phyloP scores from a whole-genome alignment of 148 eudicot genomes.

The Persicaria maculosa region DNA sequence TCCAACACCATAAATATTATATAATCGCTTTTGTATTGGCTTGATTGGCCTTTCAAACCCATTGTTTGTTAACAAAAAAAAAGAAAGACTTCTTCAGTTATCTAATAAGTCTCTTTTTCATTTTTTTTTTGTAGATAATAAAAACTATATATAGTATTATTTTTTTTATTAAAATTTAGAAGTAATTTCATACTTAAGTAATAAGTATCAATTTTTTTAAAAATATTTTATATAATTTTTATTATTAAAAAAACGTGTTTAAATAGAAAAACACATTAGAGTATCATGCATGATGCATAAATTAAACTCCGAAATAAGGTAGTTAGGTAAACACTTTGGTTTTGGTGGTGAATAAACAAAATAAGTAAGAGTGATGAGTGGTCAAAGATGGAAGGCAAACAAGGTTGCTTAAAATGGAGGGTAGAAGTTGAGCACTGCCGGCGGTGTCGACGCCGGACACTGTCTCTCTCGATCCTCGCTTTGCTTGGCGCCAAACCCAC shows the following conservation, averaged over 20 bases:
- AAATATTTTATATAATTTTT: too few species aligned
- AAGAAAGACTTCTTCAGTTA: too few species aligned
- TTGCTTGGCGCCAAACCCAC: not conserved
- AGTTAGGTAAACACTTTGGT: not conserved
- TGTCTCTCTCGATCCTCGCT: not conserved
- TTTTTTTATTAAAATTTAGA: too few species aligned
- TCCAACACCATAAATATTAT: too few species aligned
- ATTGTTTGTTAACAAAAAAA: too few species aligned
- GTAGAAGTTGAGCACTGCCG: not conserved
- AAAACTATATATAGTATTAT: too few species aligned
- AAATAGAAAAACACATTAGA: too few species aligned
- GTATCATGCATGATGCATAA: not conserved
- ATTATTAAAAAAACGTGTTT: too few species aligned
- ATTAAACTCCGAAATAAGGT: not conserved
- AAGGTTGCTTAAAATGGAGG: constrained; percentile 11
- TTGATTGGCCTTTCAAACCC: not conserved
- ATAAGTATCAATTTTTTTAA: not conserved
- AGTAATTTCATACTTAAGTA: too few species aligned
- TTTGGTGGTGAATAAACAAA: not conserved
- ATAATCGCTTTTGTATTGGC: not conserved
- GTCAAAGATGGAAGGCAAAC: not conserved
- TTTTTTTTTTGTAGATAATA: too few species aligned
- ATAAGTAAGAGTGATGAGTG: not conserved
- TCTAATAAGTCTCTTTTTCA: too few species aligned
- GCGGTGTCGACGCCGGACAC: constrained; percentile 3